Evolutionary conservation across 2,329 filamentous ascomycete species (phyloP), one percentile per base, ranked within the genome.

Genomic region (Pyrenophora graminea): DNA sequence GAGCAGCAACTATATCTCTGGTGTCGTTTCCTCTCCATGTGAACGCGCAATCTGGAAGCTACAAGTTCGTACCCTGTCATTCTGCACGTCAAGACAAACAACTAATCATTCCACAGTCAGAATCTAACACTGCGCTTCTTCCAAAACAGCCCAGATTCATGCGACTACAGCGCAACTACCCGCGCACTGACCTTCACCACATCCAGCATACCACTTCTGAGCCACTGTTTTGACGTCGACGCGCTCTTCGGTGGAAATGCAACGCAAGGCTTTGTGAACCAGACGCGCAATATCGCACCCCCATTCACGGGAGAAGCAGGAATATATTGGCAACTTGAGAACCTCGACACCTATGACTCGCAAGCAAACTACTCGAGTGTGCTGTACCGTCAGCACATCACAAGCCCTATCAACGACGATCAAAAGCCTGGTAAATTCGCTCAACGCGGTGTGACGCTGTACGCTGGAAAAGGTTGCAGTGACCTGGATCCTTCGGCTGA

Each of bases 241-340:
- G 8, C 19, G 10, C 43, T 46, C 23, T 39, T 46, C 36, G 13
- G 17, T 3, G 34, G 43, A n/a, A 46, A 46, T 34, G 13, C 34
- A 6, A 32, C 43, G 8, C 43, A 32, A 2, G 43, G 43, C 33
- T 46, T 46, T 30, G 43, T 46, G 4, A 39, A 39, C 25, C 34
- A 46, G n/a, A 39, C 43, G 3, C 13, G 8, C 10, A 45, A 37
- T 10, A n/a, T 38, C 17, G 43, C 30, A 18, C 8, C 7, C 3
- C 10, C 6, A 10, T 17, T 13, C 21, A 4, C 23, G 9, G 23
- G 34, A 18, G 19, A 21, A 21, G 19, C 19, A 21, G 19, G 19
- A 21, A 37, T 45, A 6, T n/a, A 45, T 33, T 45, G 33, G 43
- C 34, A 36, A 19, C 15, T 45, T 27, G 13, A n/a, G 15, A 45